These are phyloP conservation scores for Aspergillus carbonarius DNA, from an alignment of 2,329 filamentous ascomycete species.

Conservation along the genomic window DNA sequence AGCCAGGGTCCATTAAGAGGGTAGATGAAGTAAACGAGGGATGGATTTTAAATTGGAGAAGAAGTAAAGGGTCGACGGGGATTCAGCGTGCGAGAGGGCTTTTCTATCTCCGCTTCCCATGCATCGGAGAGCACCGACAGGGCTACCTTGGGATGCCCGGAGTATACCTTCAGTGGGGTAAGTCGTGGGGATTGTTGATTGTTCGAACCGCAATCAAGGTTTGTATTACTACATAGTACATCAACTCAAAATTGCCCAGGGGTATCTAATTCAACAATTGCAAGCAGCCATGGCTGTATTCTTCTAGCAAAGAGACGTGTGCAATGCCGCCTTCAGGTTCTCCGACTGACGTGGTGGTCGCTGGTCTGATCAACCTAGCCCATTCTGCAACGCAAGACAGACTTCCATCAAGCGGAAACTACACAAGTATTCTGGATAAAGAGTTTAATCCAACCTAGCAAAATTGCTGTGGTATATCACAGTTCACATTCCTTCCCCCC, in stretches of 20 bases:
- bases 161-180: constrained; percentile 24
- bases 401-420: not conserved
- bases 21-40: constrained; percentile 4
- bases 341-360: not conserved
- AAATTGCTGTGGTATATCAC: too few relatives aligned
- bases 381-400: not conserved
- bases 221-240: not conserved
- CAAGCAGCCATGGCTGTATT: not conserved
- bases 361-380: not conserved
- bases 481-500: too few relatives aligned
- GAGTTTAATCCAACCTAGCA: not conserved
- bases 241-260: not conserved
- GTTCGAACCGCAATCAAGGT: not conserved
- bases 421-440: not conserved
- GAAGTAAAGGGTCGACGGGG: not conserved
- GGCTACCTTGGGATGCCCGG: constrained; percentile 17
- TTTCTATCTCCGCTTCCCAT: constrained; percentile 23
- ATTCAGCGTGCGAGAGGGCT: not conserved
- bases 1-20: constrained; percentile 25
- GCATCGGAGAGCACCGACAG: constrained; percentile 40
- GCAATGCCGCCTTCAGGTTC: not conserved
- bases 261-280: not conserved
- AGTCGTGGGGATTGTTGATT: not conserved
- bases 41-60: not conserved
- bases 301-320: not conserved